Conservation (phyloP, 441 rosid genomes). For the Erodium trifolium region DNA sequence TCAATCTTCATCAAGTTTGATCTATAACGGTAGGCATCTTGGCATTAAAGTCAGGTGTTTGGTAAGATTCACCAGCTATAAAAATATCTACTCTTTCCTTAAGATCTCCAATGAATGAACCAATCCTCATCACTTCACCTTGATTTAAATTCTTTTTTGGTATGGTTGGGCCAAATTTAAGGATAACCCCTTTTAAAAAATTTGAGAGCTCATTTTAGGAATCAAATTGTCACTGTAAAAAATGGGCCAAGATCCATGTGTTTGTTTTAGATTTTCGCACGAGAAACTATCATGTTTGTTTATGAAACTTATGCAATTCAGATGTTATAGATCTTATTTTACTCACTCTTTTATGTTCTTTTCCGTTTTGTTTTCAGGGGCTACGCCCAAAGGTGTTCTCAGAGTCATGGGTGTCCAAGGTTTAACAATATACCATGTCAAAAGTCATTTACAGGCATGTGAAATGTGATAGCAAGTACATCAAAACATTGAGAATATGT, state of each 20-base stretch:
- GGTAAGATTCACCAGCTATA: background rate
- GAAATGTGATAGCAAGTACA: constrained; percentile 1
- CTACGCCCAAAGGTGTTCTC: constrained; percentile 97
- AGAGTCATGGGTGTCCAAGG: constrained; percentile 98
- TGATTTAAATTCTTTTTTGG: background rate
- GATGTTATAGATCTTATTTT: background rate
- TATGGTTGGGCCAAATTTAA: background rate
- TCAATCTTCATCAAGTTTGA: too few relatives aligned
- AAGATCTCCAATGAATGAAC: background rate
- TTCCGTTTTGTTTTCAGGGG: constrained; percentile 42
- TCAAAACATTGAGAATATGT: background rate
- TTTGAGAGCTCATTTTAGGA: background rate
- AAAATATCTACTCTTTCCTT: background rate
- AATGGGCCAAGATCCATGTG: background rate
- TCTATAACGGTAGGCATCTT: too few relatives aligned
- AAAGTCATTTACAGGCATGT: constrained; percentile 90
- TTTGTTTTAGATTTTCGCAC: background rate
- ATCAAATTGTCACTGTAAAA: background rate
- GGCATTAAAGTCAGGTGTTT: too few relatives aligned
- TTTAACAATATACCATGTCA: constrained; percentile 91
- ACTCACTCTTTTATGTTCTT: background rate
- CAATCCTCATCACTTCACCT: constrained; percentile 1
- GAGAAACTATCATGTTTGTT: background rate
- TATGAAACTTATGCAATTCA: background rate
- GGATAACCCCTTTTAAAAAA: background rate